Percentiles rank a stretch among this genome's conserved stretches.
Evolutionary conservation across 768 basidiomycete genomes (phyloP).

Genomic region (Phylloporus rhodoxanthus): DNA sequence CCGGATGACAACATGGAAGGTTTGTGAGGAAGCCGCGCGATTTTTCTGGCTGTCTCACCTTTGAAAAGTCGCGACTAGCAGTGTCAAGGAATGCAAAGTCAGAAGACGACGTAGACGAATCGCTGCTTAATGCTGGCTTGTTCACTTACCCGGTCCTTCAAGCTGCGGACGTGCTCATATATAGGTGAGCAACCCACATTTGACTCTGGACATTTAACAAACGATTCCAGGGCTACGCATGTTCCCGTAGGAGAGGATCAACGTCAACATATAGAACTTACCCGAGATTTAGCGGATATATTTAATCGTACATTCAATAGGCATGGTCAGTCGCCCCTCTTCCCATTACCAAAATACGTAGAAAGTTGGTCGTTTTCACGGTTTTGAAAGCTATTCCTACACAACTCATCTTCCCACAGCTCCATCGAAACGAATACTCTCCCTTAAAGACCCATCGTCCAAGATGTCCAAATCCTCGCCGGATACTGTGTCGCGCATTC

Average conservation of each 20-base stretch:
- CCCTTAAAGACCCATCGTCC: constrained; percentile 73
- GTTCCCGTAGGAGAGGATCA: constrained; percentile 98
- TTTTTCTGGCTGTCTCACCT: neutral
- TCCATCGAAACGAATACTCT: constrained; percentile 74
- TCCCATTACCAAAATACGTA: constrained; percentile 67
- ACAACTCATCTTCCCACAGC: constrained; percentile 39
- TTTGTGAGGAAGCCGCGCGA: constrained; percentile 23
- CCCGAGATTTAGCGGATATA: constrained; percentile 71
- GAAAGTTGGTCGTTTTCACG: constrained; percentile 51
- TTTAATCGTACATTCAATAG: constrained; percentile 70
- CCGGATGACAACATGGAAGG: constrained; percentile 98
- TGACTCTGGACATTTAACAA: neutral
- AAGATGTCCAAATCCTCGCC: constrained; percentile 97
- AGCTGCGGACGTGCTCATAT: constrained; percentile 86
- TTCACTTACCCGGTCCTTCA: constrained; percentile 92
- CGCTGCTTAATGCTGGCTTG: constrained; percentile 74
- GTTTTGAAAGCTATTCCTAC: neutral
- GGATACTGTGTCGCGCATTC: constrained; percentile 72
- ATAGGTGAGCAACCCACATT: constrained; percentile 50
- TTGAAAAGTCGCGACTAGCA: constrained; percentile 62
- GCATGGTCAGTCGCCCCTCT: constrained; percentile 41
- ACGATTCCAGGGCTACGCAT: constrained; percentile 64
- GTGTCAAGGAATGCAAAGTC: constrained; percentile 66
- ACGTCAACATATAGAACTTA: constrained; percentile 87
- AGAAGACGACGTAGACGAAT: constrained; percentile 77